A percentile compares a stretch with the other conserved stretches of the same genome.
Conservation (phyloP, 441 rosid genomes). For the Mallotus japonicus region DNA sequence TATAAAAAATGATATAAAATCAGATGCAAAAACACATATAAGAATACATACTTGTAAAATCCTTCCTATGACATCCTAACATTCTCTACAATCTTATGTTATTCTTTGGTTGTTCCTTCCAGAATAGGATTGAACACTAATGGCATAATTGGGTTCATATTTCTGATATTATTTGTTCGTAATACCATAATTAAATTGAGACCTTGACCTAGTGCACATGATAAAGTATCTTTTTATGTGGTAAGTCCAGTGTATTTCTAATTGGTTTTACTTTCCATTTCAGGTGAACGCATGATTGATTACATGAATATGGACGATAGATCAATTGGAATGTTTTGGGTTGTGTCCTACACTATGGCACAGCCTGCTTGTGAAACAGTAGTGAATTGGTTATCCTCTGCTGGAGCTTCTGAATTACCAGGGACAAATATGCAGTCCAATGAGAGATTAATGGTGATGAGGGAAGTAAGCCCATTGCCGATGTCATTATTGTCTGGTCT, state of each 20-base stretch:
- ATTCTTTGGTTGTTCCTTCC: slow-evolving; percentile 3
- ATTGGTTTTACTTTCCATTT: slow-evolving; percentile 21
- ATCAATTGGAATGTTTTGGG: slow-evolving; percentile 99
- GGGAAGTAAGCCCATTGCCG: slow-evolving; percentile 95
- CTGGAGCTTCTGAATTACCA: slow-evolving; percentile 69
- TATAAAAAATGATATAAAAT: not conserved
- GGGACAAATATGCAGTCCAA: slow-evolving; percentile 65
- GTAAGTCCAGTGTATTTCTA: slow-evolving; percentile 3
- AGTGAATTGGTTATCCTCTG: slow-evolving; percentile 78
- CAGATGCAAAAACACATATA: not conserved
- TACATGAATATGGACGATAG: slow-evolving; percentile 97
- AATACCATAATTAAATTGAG: not conserved
- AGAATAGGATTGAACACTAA: not conserved
- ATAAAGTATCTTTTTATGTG: not conserved
- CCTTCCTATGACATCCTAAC: not conserved
- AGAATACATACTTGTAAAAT: not conserved
- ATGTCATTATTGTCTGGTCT: slow-evolving; percentile 90
- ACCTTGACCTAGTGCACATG: not conserved
- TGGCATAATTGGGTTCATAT: not conserved
- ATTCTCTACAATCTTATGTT: not conserved
- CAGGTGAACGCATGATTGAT: slow-evolving; percentile 94
- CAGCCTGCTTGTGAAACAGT: slow-evolving; percentile 90
- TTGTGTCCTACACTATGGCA: slow-evolving; percentile 94
- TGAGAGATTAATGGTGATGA: slow-evolving; percentile 77
- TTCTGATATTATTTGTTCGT: slow-evolving; percentile 1